phyloP scores from a whole-genome alignment of 2,329 filamentous ascomycete genomes.

The Neoscytalidium dimidiatum region DNA sequence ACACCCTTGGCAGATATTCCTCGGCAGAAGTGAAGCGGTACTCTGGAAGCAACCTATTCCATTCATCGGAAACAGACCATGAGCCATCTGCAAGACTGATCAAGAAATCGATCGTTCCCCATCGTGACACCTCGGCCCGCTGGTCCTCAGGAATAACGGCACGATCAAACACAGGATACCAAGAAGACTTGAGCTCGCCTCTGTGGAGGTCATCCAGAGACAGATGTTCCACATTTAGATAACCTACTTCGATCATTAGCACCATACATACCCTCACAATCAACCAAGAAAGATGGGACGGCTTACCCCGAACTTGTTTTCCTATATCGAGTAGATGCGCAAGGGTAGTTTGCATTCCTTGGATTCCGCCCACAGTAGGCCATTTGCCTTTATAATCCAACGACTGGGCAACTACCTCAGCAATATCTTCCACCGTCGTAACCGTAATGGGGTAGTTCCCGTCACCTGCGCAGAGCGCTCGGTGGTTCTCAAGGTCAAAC shows the following conservation, averaged over 20 bases:
- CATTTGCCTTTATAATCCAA: not conserved
- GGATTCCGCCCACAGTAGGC: not conserved
- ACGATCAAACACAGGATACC: not conserved
- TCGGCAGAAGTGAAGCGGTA: not conserved
- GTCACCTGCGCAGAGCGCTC: not conserved
- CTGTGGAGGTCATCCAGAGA: too few species aligned
- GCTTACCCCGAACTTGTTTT: not conserved
- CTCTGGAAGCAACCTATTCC: not conserved
- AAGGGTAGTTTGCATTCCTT: not conserved
- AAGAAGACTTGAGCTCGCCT: not conserved
- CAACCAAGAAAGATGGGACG: too few species aligned
- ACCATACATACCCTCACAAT: rapidly evolving
- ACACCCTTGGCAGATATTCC: not conserved
- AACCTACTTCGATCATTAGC: not conserved
- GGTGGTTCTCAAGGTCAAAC: not conserved
- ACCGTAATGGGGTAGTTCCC: not conserved
- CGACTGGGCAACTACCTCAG: not conserved
- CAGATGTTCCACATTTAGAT: not conserved
- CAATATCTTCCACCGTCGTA: not conserved
- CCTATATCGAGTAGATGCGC: not conserved
- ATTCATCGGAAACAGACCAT: not conserved
- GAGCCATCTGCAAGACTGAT: not conserved
- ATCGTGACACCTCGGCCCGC: not conserved
- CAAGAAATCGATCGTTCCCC: not conserved
- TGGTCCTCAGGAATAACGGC: not conserved